Conservation (phyloP, 805 yeast species). For the Vanderwaltozyma tropicalis region DNA sequence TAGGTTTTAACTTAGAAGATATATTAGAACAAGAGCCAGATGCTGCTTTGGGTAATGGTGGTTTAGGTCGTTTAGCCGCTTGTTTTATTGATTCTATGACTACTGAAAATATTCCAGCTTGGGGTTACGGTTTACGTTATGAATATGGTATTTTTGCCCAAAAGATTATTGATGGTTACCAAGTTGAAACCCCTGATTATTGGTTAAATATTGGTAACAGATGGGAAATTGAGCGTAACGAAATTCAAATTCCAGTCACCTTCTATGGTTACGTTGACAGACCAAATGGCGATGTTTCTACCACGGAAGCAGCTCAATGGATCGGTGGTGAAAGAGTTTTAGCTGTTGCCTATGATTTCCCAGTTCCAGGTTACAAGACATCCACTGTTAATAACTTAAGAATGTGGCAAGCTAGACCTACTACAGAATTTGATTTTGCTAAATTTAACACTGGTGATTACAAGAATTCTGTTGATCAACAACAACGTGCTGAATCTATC, state of each 20-base stretch:
- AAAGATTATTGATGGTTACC: slow-evolving; percentile 82
- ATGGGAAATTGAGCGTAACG: slow-evolving; percentile 85
- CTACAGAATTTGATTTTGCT: slow-evolving; percentile 81
- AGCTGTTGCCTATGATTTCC: slow-evolving; percentile 86
- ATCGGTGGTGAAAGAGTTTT: slow-evolving; percentile 79
- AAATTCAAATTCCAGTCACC: slow-evolving; percentile 81
- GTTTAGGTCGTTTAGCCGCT: slow-evolving; percentile 88
- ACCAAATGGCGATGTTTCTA: slow-evolving; percentile 36
- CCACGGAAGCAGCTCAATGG: slow-evolving; percentile 63
- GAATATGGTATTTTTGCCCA: slow-evolving; percentile 91
- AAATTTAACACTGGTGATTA: slow-evolving; percentile 91
- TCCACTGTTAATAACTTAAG: slow-evolving; percentile 78
- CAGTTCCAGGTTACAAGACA: slow-evolving; percentile 84
- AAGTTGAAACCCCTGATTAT: slow-evolving; percentile 89
- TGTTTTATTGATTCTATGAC: slow-evolving; percentile 86
- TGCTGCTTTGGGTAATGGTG: slow-evolving; percentile 93
- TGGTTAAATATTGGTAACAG: slow-evolving; percentile 87
- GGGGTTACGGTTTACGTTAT: slow-evolving; percentile 94
- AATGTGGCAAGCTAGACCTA: slow-evolving; percentile 83
- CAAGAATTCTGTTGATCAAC: slow-evolving; percentile 68
- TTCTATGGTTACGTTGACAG: slow-evolving; percentile 76
- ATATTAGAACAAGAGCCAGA: slow-evolving; percentile 80
- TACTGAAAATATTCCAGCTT: slow-evolving; percentile 79
- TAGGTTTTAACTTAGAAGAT: slow-evolving; percentile 85
- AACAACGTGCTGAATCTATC: slow-evolving; percentile 83